phyloP scores from a whole-genome alignment of 23 red algal genomes.

The Gracilaria domingensis region DNA sequence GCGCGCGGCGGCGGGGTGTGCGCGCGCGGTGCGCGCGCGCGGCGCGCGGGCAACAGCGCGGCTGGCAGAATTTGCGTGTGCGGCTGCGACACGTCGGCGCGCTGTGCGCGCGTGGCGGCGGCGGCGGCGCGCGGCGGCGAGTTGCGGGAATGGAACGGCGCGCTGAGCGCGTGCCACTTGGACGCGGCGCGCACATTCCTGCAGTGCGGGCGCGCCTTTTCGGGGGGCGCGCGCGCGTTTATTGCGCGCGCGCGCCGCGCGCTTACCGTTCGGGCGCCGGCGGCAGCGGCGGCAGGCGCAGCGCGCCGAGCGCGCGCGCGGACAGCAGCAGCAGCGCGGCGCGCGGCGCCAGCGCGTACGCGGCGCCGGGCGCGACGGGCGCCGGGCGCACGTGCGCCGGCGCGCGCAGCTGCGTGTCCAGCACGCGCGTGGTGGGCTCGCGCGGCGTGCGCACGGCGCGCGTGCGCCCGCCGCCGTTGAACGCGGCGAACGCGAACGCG shows the following conservation, averaged over 20 bases:
- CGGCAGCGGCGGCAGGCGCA: too few relatives aligned
- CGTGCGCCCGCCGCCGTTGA: not conserved
- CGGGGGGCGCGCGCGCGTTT: not conserved
- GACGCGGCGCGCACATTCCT: too few relatives aligned
- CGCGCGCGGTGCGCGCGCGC: too few relatives aligned
- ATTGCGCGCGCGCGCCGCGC: not conserved
- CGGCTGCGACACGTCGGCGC: too few relatives aligned
- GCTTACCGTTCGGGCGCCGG: not conserved
- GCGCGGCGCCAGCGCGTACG: not conserved
- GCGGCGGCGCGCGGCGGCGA: too few relatives aligned
- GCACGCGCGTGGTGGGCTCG: not conserved
- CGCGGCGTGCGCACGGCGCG: not conserved
- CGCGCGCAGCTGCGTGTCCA: not conserved
- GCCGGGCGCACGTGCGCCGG: not conserved
- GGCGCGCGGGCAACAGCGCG: too few relatives aligned
- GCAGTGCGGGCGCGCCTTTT: not conserved
- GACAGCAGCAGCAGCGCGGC: not conserved
- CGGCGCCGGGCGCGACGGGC: not conserved
- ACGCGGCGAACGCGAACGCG: not conserved
- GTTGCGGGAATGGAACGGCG: too few relatives aligned
- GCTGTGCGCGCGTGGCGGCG: too few relatives aligned
- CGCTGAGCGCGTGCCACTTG: too few relatives aligned
- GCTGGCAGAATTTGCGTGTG: too few relatives aligned
- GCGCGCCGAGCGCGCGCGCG: too few relatives aligned
- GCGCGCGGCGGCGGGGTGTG: too few relatives aligned